Evolutionary conservation across 2,329 filamentous ascomycete genomes (phyloP).

Genomic region (Hypoxylon sp.): DNA sequence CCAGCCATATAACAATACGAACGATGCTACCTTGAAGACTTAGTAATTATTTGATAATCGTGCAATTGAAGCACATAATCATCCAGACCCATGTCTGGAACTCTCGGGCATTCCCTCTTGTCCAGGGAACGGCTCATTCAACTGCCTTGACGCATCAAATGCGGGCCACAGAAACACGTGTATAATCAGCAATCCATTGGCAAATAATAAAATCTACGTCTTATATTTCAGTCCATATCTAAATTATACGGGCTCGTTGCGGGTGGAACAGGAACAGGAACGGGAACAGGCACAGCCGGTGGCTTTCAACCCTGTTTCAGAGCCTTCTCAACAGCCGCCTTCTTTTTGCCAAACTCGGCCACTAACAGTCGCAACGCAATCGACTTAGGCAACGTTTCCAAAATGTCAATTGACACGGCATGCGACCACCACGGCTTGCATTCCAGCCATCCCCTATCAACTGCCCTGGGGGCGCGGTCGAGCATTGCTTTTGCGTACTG

Average conservation of each 20-base stretch:
- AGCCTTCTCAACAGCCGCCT: constrained; percentile 30
- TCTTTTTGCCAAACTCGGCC: constrained; percentile 37
- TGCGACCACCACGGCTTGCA: constrained; percentile 39
- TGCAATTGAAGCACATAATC: constrained; percentile 37
- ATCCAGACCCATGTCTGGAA: constrained; percentile 19
- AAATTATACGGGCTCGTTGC: constrained; percentile 20
- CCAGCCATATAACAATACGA: constrained; percentile 38
- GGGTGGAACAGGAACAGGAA: constrained; percentile 4
- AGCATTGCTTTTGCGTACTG: constrained; percentile 38
- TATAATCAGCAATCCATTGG: constrained; percentile 26
- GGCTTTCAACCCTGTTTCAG: constrained; percentile 13
- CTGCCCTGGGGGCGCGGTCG: constrained; percentile 35
- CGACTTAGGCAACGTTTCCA: constrained; percentile 28
- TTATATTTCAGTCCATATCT: neutral
- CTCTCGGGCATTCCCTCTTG: constrained; percentile 17
- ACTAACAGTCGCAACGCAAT: constrained; percentile 31
- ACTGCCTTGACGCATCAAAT: constrained; percentile 6
- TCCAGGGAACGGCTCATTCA: constrained; percentile 19
- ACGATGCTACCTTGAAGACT: constrained; percentile 33
- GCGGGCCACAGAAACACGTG: constrained; percentile 17
- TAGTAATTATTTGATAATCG: constrained; percentile 35
- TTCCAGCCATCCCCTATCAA: constrained; percentile 37
- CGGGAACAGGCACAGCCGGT: neutral
- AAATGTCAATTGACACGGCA: constrained; percentile 29
- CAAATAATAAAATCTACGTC: constrained; percentile 11